Conservation (phyloP, 192 early-diverging fungal genomes). For the Gryganskiella cystojenkinii region DNA sequence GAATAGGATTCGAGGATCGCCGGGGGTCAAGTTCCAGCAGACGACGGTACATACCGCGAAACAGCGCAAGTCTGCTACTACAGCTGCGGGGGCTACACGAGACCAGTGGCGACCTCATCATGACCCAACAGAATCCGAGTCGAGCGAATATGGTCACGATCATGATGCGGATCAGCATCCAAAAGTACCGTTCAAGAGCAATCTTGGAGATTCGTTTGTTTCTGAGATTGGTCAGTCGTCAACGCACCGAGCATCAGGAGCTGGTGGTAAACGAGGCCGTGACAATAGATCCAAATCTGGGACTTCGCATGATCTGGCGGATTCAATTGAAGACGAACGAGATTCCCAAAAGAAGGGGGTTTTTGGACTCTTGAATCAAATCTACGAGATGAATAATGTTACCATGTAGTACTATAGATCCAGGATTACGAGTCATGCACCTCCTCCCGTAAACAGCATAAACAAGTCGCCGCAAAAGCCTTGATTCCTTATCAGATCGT, state of each 20-base stretch:
- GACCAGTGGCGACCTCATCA: background rate
- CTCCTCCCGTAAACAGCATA: too few species aligned
- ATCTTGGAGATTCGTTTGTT: constrained; percentile 47
- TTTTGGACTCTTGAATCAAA: constrained; percentile 63
- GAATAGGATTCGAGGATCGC: background rate
- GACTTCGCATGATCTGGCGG: constrained; percentile 53
- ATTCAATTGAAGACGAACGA: constrained; percentile 39
- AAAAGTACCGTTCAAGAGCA: constrained; percentile 7
- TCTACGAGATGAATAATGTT: constrained; percentile 66
- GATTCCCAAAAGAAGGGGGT: constrained; percentile 54
- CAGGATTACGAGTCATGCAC: too few species aligned
- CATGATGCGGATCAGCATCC: background rate
- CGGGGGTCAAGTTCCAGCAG: constrained; percentile 26
- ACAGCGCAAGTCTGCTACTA: too few species aligned
- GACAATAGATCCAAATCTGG: too few species aligned
- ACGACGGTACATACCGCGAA: too few species aligned
- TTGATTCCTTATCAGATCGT: too few species aligned
- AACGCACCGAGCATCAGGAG: background rate
- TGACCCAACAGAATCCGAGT: constrained; percentile 6
- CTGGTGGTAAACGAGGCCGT: constrained; percentile 13
- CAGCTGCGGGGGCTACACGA: background rate
- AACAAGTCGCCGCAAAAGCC: too few species aligned
- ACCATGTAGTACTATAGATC: too few species aligned
- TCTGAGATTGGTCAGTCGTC: constrained; percentile 39
- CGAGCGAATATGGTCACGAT: constrained; percentile 11